phyloP scores from a whole-genome alignment of 306 rosid species.

The Albizia julibrissin region DNA sequence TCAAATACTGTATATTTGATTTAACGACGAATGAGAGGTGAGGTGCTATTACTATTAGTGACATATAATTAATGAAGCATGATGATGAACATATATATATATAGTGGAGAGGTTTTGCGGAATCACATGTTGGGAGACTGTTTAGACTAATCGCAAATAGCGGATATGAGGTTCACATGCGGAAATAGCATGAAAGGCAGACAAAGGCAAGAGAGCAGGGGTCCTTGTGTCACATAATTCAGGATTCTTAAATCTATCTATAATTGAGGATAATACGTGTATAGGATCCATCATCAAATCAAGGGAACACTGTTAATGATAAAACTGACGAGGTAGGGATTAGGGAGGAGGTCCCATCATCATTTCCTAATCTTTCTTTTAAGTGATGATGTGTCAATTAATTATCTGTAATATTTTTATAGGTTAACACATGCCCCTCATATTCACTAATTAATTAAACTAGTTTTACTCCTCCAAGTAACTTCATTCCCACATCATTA shows the following conservation, averaged over 20 bases:
- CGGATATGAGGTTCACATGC: neutral
- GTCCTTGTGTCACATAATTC: neutral
- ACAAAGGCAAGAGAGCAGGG: neutral
- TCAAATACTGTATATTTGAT: neutral
- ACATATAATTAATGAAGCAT: neutral
- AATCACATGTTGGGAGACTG: neutral
- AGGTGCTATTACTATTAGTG: neutral
- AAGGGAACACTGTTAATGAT: neutral
- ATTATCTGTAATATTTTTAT: too few relatives aligned
- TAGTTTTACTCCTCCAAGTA: constrained; percentile 37
- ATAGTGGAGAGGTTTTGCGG: neutral
- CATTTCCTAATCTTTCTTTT: neutral
- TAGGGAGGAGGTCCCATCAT: constrained; percentile 40
- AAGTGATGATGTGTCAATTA: neutral
- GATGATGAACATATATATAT: neutral
- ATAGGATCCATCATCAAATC: constrained; percentile 26
- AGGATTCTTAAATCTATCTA: neutral
- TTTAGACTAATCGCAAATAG: neutral
- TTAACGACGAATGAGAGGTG: neutral
- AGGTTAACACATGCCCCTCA: neutral
- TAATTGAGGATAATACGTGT: neutral
- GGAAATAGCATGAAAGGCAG: neutral
- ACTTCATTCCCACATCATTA: constrained; percentile 37
- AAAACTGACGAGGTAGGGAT: neutral
- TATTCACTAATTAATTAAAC: constrained; percentile 6